phyloP scores from a whole-genome alignment of 2,329 filamentous ascomycete species.

The Diaporthe nobilis region DNA sequence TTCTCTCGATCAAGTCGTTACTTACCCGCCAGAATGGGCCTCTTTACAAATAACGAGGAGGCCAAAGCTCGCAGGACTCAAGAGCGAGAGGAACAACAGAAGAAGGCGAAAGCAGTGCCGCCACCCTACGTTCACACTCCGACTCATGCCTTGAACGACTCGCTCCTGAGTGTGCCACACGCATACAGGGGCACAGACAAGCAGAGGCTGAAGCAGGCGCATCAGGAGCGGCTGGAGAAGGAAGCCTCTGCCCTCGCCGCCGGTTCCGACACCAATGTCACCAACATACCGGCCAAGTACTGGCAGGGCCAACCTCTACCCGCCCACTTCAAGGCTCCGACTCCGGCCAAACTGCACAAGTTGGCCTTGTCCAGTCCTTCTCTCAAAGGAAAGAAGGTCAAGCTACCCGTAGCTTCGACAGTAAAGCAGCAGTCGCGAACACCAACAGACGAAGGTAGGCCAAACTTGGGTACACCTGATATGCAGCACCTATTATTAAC shows the following conservation, averaged over 20 bases:
- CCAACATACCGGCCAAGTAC: conserved; percentile 12
- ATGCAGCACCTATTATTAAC: background rate
- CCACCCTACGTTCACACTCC: background rate
- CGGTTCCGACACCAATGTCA: background rate
- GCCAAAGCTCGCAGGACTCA: conserved; percentile 16
- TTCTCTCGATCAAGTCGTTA: too few species aligned
- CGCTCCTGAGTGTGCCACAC: background rate
- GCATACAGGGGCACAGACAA: background rate
- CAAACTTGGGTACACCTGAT: background rate
- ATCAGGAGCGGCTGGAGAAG: background rate
- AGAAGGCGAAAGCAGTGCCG: background rate
- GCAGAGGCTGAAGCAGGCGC: background rate
- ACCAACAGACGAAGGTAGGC: background rate
- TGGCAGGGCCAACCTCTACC: conserved; percentile 18
- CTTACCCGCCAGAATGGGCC: background rate
- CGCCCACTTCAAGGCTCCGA: background rate
- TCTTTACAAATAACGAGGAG: conserved; percentile 8
- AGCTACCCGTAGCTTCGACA: background rate
- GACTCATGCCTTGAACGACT: background rate
- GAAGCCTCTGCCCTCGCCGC: background rate
- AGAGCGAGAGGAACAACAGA: conserved; percentile 14
- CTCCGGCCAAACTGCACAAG: background rate
- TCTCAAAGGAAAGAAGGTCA: background rate
- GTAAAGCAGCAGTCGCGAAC: background rate
- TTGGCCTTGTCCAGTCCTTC: background rate